phyloP scores from a whole-genome alignment of 768 basidiomycete species.

The Daedalea quercina region DNA sequence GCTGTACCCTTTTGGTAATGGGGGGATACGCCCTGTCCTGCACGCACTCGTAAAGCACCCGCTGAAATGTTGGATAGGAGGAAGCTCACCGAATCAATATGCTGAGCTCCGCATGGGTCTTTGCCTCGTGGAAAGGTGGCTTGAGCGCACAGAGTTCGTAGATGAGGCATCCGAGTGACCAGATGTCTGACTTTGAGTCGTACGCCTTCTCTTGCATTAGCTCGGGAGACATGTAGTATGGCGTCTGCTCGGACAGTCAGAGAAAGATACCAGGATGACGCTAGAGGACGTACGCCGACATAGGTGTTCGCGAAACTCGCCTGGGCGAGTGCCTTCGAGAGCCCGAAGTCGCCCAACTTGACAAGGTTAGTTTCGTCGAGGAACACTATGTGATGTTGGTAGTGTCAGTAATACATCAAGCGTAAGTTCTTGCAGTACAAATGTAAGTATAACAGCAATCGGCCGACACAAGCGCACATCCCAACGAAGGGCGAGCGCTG shows the following conservation, averaged over 20 bases:
- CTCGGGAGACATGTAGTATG: conserved; percentile 99
- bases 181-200: conserved; percentile 97
- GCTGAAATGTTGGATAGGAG: background rate
- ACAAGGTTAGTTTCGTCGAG: conserved; percentile 79
- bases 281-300: conserved; percentile 89
- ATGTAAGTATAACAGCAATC: no score
- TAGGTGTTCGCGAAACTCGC: conserved; percentile 93
- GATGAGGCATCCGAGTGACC: conserved; percentile 95
- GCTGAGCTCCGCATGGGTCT: conserved; percentile 82
- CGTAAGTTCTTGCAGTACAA: no score
- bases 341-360: conserved; percentile 95
- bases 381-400: no score
- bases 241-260: conserved; percentile 57
- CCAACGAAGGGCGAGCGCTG: no score
- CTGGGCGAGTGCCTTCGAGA: conserved; percentile 86
- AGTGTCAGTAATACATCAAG: no score
- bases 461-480: no score
- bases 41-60: background rate
- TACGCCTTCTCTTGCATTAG: conserved; percentile 96
- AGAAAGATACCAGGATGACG: background rate
- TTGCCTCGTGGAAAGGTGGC: conserved; percentile 90
- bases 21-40: conserved; percentile 87
- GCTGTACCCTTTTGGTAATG: conserved; percentile 79
- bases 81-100: conserved; percentile 65
- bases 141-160: conserved; percentile 94